These are phyloP conservation scores for Marchantia paleacea DNA, from an alignment of 225 moss, liverwort and hornwort genomes.

Conservation along the genomic window DNA sequence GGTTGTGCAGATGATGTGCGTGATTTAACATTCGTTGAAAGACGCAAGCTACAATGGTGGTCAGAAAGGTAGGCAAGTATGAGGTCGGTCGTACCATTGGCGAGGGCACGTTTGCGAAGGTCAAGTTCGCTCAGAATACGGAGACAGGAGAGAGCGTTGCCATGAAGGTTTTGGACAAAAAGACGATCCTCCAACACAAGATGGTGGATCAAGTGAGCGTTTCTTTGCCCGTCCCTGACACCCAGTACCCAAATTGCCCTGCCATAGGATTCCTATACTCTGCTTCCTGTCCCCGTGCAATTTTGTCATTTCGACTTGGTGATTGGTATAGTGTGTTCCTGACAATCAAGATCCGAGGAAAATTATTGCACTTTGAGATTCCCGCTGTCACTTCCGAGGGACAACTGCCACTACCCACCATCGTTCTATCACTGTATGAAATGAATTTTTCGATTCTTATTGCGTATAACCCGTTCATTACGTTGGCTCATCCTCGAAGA, in stretches of 20 bases:
- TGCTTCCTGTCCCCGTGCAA: neutral
- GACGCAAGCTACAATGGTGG: conserved; percentile 57
- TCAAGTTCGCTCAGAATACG: conserved; percentile 91
- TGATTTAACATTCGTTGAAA: neutral
- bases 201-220: conserved; percentile 92
- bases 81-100: conserved; percentile 97
- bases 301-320: too few species aligned
- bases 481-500: neutral
- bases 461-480: too few species aligned
- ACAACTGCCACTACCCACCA: too few species aligned
- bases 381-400: too few species aligned
- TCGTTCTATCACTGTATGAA: too few species aligned
- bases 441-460: too few species aligned
- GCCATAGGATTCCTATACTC: neutral
- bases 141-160: conserved; percentile 98
- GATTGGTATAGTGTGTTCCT: too few species aligned
- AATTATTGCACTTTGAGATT: too few species aligned
- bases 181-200: conserved; percentile 86
- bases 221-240: neutral
- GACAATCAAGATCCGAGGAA: too few species aligned
- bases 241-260: neutral
- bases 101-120: conserved; percentile 96
- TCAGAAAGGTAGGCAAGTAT: conserved; percentile 95
- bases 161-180: conserved; percentile 90
- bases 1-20: conserved; percentile 12